Percentiles rank a stretch among this genome's conserved stretches.
Conservation (phyloP, 805 yeast genomes). For the Wickerhamomyces tratensis region DNA sequence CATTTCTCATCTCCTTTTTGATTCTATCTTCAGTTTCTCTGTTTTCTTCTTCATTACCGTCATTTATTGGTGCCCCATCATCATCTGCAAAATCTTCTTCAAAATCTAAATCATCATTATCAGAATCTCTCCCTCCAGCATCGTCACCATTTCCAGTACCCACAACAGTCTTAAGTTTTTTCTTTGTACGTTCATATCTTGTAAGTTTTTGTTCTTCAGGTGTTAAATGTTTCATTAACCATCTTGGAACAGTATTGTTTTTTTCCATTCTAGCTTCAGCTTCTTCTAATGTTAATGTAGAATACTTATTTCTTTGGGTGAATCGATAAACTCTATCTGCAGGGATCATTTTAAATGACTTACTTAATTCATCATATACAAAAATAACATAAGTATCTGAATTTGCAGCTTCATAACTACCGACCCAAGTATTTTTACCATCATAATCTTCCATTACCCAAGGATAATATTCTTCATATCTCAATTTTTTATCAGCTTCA, state of each 20-base stretch:
- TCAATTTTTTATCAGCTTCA: constrained; percentile 70
- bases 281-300: constrained; percentile 89
- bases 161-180: constrained; percentile 40
- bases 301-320: constrained; percentile 88
- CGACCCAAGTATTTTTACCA: constrained; percentile 90
- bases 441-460: constrained; percentile 98
- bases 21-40: constrained; percentile 79
- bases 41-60: constrained; percentile 91
- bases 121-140: constrained; percentile 50
- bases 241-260: constrained; percentile 69
- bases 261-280: constrained; percentile 93
- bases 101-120: constrained; percentile 85
- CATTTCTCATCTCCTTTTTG: constrained; percentile 76
- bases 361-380: constrained; percentile 74
- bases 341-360: constrained; percentile 78
- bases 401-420: constrained; percentile 85
- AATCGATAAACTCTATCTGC: constrained; percentile 90
- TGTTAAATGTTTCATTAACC: constrained; percentile 90
- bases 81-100: constrained; percentile 98
- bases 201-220: constrained; percentile 43
- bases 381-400: constrained; percentile 80
- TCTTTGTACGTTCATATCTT: constrained; percentile 37
- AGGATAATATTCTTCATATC: constrained; percentile 95
- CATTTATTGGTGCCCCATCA: constrained; percentile 97
- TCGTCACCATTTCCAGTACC: constrained; percentile 26